phyloP scores from a whole-genome alignment of 1,139 yeast genomes.

The Ogataea hybrid region DNA sequence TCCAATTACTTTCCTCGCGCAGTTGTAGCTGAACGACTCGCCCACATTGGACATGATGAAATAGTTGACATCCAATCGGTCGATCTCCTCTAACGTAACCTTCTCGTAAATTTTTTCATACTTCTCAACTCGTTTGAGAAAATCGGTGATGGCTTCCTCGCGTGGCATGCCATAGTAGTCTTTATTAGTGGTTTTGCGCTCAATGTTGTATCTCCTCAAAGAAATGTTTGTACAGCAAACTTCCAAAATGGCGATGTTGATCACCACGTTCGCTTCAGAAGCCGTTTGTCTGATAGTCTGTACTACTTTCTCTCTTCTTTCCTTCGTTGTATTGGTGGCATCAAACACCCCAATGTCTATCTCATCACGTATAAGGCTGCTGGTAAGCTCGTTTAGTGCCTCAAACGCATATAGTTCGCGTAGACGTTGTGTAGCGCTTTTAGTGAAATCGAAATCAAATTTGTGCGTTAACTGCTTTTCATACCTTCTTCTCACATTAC shows the following conservation, averaged over 20 bases:
- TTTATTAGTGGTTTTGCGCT: constrained; percentile 49
- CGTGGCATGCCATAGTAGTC: constrained; percentile 29
- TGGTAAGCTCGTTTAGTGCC: constrained; percentile 49
- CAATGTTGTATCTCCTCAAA: constrained; percentile 53
- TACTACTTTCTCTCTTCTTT: constrained; percentile 36
- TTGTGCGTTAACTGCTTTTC: constrained; percentile 20
- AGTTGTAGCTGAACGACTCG: constrained; percentile 33
- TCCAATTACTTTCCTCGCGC: constrained; percentile 23
- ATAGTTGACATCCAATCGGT: constrained; percentile 39
- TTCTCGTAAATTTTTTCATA: constrained; percentile 59
- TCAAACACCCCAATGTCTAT: constrained; percentile 59
- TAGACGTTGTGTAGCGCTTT: constrained; percentile 32
- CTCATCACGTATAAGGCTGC: constrained; percentile 41
- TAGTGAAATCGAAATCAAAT: constrained; percentile 50
- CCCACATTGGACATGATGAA: constrained; percentile 51
- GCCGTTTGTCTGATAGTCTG: constrained; percentile 19
- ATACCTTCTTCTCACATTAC: constrained; percentile 44
- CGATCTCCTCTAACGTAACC: constrained; percentile 47
- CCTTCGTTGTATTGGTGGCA: constrained; percentile 65
- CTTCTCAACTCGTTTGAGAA: constrained; percentile 53
- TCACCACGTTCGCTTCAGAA: constrained; percentile 13
- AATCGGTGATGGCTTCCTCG: constrained; percentile 55
- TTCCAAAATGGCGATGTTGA: constrained; percentile 38
- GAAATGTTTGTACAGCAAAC: constrained; percentile 43
- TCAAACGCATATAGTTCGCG: constrained; percentile 61